Evolutionary conservation across 2,329 filamentous ascomycete genomes (phyloP).

Genomic region (Talaromyces sp.): DNA sequence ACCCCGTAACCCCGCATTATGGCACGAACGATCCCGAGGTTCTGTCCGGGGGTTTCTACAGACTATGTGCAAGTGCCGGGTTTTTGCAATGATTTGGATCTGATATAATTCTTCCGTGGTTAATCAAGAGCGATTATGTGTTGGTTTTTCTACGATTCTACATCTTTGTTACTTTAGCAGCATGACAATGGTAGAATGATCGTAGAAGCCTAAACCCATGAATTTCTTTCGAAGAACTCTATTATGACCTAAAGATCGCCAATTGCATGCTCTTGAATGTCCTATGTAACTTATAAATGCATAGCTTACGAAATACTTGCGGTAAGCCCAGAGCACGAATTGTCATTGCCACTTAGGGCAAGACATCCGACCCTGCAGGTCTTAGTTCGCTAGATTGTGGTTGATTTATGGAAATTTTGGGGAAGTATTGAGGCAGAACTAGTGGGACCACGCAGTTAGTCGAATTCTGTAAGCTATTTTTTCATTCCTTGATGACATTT

Average conservation of each 20-base stretch:
- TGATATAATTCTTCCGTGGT: background rate
- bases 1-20: conserved; percentile 2
- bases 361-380: background rate
- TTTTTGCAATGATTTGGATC: background rate
- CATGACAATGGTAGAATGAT: background rate
- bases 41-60: background rate
- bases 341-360: background rate
- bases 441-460: background rate
- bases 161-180: background rate
- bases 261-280: background rate
- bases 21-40: conserved; percentile 4
- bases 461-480: background rate
- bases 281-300: background rate
- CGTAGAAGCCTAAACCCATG: background rate
- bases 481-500: background rate
- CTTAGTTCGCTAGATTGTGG: background rate
- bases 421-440: background rate
- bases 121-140: background rate
- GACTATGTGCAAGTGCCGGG: background rate
- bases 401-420: background rate
- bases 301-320: background rate
- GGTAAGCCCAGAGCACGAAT: background rate
- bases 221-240: background rate
- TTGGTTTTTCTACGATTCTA: background rate
- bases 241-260: background rate